Evolutionary conservation across 441 rosid genomes (phyloP), one percentile per base, ranked within the genome.

Genomic region (Erodium chrysanthum): DNA sequence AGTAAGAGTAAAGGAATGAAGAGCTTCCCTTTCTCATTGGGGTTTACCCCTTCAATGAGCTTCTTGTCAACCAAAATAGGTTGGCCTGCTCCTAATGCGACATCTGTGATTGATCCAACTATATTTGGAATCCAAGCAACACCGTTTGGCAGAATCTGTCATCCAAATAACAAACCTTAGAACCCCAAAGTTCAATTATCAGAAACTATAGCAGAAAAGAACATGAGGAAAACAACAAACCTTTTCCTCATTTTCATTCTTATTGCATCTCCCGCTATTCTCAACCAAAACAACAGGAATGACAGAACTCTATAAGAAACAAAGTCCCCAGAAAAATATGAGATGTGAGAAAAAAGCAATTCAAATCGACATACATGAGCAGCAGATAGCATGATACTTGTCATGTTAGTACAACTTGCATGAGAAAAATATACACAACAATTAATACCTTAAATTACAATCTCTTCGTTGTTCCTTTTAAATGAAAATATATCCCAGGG

Each of bases 231-330:
- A 72, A 42, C 18, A 31, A 33, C 68, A 48, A 71, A 91, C 98
- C 97, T 91, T 91, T 78, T 93, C 98, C 35, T 87, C 89, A 42
- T 58, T 75, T 58, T 84, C 97, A 68, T 91, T 93, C 83, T 89
- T 91, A 71, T 77, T 91, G 88, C 98, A 91, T 84, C 97, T 88
- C 70, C 97, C 96, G 54, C 96, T 91, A 76, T 93, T 93, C 84
- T 93, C 97, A 27, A 88, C 96, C 84, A 89, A 83, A 25, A 83
- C 87, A 72, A 85, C 92, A 27, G 84, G 85, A 72, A 91, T 79
- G 58, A 76, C 73, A 66, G 74, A 78, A 27, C 79, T 82, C 96
- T 93, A 69, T 72, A 81, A 66, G 56, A 48, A 48, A 5, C 9
- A n/a, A 46, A 46, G 54, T n/a, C 15, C 6, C 3, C 54, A 12